Conservation (phyloP, 176 grass and related monocot species). For the Hsuehochloa calcarea region DNA sequence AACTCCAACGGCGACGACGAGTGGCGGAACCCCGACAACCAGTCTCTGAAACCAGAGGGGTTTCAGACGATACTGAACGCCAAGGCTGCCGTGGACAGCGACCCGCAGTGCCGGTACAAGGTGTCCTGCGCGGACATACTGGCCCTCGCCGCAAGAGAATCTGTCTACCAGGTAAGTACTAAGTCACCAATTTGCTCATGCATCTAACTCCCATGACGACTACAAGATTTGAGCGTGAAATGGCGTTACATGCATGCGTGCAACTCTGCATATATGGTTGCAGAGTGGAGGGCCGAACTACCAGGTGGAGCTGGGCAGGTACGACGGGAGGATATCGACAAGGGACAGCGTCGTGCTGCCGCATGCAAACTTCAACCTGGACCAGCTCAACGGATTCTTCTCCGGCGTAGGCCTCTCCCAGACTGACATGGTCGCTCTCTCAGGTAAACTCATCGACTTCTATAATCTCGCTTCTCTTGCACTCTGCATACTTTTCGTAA, state of each 20-base stretch:
- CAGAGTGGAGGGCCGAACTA: constrained; percentile 71
- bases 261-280: no score
- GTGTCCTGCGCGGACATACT: constrained; percentile 81
- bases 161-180: constrained; percentile 41
- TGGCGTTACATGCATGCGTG: not conserved
- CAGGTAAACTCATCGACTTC: constrained; percentile 21
- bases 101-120: constrained; percentile 50
- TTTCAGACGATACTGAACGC: constrained; percentile 46
- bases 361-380: constrained; percentile 46
- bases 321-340: constrained; percentile 56
- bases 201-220: not conserved
- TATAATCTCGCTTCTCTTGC: not conserved
- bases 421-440: constrained; percentile 74
- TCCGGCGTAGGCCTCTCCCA: constrained; percentile 46
- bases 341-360: constrained; percentile 48
- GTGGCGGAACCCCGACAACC: constrained; percentile 45
- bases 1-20: constrained; percentile 59
- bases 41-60: constrained; percentile 52
- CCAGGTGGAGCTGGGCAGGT: constrained; percentile 67
- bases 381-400: constrained; percentile 60
- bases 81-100: constrained; percentile 63
- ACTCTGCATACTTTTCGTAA: not conserved
- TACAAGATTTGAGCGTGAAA: not conserved
- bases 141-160: constrained; percentile 68
- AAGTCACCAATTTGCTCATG: no score